These are phyloP conservation scores for Mycena epipterygia DNA, from an alignment of 768 basidiomycete species.

Conservation along the genomic window DNA sequence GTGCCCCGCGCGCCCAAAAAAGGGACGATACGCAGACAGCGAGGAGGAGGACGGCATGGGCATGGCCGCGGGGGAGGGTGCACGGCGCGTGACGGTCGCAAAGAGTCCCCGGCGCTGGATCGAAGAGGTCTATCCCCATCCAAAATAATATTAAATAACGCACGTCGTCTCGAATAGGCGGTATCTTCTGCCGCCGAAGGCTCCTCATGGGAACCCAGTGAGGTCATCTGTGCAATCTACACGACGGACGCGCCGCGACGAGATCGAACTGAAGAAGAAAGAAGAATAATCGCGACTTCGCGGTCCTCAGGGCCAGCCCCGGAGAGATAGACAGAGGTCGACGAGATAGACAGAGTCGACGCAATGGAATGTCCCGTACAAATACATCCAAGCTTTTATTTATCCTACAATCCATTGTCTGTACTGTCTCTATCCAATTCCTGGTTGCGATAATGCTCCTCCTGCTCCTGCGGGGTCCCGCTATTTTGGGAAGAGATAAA, in stretches of 20 bases:
- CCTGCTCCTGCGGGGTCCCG: slow-evolving; percentile 74
- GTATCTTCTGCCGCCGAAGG: background rate
- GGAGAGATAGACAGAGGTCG: no score
- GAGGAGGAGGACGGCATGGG: slow-evolving; percentile 43
- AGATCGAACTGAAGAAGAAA: slow-evolving; percentile 19
- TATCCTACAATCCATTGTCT: slow-evolving; percentile 46
- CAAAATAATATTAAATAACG: slow-evolving; percentile 36
- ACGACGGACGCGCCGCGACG: slow-evolving; percentile 9
- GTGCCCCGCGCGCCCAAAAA: slow-evolving; percentile 78
- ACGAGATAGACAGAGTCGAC: background rate
- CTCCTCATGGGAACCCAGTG: no score
- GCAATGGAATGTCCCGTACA: slow-evolving; percentile 17
- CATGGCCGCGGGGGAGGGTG: slow-evolving; percentile 39
- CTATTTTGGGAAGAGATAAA: slow-evolving; percentile 54
- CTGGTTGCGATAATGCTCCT: slow-evolving; percentile 65
- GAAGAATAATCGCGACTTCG: no score
- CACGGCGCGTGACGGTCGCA: slow-evolving; percentile 60
- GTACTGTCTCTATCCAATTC: slow-evolving; percentile 36
- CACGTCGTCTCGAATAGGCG: background rate
- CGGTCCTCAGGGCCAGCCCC: no score
- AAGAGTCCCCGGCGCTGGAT: slow-evolving; percentile 83
- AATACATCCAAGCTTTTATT: slow-evolving; percentile 33
- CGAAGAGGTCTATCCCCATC: slow-evolving; percentile 71
- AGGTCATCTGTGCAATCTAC: background rate
- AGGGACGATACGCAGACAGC: slow-evolving; percentile 71